Evolutionary conservation across 1,284 basidiomycete genomes (phyloP), one percentile per base, ranked within the genome.

Genomic region (Moesziomyces antarcticus): DNA sequence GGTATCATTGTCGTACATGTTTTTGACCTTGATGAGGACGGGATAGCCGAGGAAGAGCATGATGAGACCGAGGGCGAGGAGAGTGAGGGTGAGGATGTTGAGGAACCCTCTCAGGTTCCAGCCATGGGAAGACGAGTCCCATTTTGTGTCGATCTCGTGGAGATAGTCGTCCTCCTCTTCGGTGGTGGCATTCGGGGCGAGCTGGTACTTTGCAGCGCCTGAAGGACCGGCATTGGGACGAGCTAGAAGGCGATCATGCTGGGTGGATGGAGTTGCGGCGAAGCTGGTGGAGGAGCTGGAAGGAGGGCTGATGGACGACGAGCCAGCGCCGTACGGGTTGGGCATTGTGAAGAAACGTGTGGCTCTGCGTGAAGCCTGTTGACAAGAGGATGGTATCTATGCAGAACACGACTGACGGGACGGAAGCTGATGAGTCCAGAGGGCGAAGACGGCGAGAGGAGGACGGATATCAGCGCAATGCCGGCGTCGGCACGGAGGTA

Each of bases 41-140:
- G 82, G 82, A 46, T 83, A 83, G 18, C 82, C 82, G 18, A 76
- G 75, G 62, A 83, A 83, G 37, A 83, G 69, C 73, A 77, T 78
- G 35, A 83, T 33, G 27, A 83, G 56, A 33, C 52, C 75, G 20
- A 66, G 47, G 0, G 69, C 76, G 42, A 84, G 76, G 10, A 81
- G 24, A 18, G 59, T 44, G 27, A 82, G 71, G 0, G 78, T 82
- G n/a, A 68, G 42, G 18, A 80, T 49, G 54, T 83, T 82, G 59
- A 81, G 61, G 20, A 72, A 57, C 1, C 80, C 82, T 18, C 78
- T 69, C 67, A 73, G 44, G 21, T 73, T 75, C 42, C 71, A 73
- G 30, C 56, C 50, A 45, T 66, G 65, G 14, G 75, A 78, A 3
- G 64, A 75, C 18, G 59, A 59, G 53, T 82, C 78, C 48, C 66